Evolutionary conservation across 805 yeast species (phyloP), one percentile per base, ranked within the genome.

Genomic region (Jamesozyma rosinii): DNA sequence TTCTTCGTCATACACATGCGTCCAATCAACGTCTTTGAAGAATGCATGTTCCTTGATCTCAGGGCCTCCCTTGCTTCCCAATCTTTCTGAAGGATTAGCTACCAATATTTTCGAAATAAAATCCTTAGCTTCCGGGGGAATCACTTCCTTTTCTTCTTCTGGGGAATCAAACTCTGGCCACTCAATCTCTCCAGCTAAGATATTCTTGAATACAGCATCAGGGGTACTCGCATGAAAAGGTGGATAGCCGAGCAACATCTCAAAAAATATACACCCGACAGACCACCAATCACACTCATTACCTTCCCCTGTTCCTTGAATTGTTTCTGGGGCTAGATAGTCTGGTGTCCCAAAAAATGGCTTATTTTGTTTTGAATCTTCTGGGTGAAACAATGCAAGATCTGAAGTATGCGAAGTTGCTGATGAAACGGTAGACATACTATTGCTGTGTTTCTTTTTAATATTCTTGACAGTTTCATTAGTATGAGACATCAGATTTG

Each of bases 281-380:
- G 97, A 86, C 99, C 99, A 92, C 98, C 98, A 79, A 51, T 64
- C 68, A 48, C 64, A 49, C 22, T 80, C 75, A 49, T 79, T 88
- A 47, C 80, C 84, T 59, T 90, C 96, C 0, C 84, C 82, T 1
- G 73, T 70, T 33, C 97, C 97, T 35, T 74, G 69, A 48, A 92
- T 87, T 0, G 96, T 89, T 59, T 92, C 99, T 0, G 99, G 99
- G 0, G 99, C 95, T 33, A 94, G 72, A 62, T 92, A 92, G 60
- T 92, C 98, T 0, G 99, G 99, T 0, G 99, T 92, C 0, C 99
- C 99, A 27, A 88, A 95, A 54, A 90, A 89, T 48, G 74, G 75
- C 52, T 79, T 75, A 21, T 71, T 67, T 41, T 74, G 76, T 30
- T 51, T 70, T 2, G 71, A 60, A 44, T 73, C 74, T 20, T 72